Base-by-base conservation (phyloP, 257 asterid genomes). In the Ballota nigra region DNA sequence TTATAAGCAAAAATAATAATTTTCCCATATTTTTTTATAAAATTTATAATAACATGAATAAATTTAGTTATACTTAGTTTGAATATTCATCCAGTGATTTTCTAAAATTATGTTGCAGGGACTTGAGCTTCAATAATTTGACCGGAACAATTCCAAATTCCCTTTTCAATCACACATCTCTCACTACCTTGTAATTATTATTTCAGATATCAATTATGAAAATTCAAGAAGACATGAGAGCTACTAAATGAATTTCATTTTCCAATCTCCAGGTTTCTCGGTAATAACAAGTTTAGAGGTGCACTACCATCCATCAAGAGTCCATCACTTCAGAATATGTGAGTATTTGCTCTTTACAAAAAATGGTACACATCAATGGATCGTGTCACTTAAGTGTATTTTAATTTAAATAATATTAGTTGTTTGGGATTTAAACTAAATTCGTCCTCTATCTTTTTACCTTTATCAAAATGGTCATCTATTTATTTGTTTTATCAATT, bases 111-210 rank as follows among this genome's bases (percentile, higher is more conserved):
- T 62, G 77, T 76, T 72, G 71, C 87, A 92, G 98, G 86, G 98
- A 92, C 78, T 85, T 92, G 88, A 92, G 98, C 88, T 90, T 87
- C 95, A 92, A 92, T 81, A 85, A 79, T 78, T 79, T 92, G 80
- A 79, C 80, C 1, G 98, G 91, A 53, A 31, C 62, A 59, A 63
- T 86, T 57, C 92, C 96, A 31, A 83, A 79, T 11, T 72, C 77
- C 10, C 86, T 92, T 72, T 81, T 92, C 84, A 86, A 86, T 51
- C 82, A 75, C 59, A 72, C 66, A 69, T 70, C 77, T 36, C 88
- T 90, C 64, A 83, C 79, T 58, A 68, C 78, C 83, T 59, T 88
- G 55, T 47, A n/a, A 47, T 33, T 69, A 28, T n/a, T 69, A 63
- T 15, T 56, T 51, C 18, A 19, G 29, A 58, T 5, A 69, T 69